A percentile compares a stretch with the other conserved stretches of the same genome.
phyloP scores from a whole-genome alignment of 2,329 filamentous ascomycete species.

The Tolypocladium cylindrosporum region DNA sequence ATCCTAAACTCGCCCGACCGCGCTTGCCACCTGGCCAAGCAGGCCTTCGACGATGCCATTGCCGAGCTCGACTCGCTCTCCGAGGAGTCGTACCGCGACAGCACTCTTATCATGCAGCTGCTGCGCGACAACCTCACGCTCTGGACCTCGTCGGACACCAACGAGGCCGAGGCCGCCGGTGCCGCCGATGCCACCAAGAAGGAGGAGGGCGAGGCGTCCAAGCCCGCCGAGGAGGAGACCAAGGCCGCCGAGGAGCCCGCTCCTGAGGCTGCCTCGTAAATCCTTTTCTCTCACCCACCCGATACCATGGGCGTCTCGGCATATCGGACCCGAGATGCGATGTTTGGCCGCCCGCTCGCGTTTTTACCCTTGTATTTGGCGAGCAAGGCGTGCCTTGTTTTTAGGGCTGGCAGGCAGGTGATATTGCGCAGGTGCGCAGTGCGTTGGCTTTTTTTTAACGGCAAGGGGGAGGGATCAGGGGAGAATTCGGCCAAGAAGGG shows the following conservation, averaged over 20 bases:
- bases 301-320: conserved; percentile 29
- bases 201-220: conserved; percentile 43
- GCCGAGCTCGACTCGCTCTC: conserved; percentile 96
- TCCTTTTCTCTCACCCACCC: conserved; percentile 14
- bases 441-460: conserved; percentile 20
- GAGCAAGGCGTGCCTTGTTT: conserved; percentile 15
- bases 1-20: conserved; percentile 96
- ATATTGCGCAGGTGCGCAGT: conserved; percentile 20
- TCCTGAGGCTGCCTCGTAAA: conserved; percentile 44
- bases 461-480: conserved; percentile 24
- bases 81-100: conserved; percentile 97
- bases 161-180: conserved; percentile 60
- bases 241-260: conserved; percentile 30
- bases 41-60: conserved; percentile 97
- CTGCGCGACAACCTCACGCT: conserved; percentile 96
- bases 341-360: conserved; percentile 14
- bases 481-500: conserved; percentile 28
- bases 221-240: conserved; percentile 31
- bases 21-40: conserved; percentile 97
- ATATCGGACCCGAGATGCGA: conserved; percentile 23
- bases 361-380: conserved; percentile 7
- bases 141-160: conserved; percentile 90
- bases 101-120: conserved; percentile 98
- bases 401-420: conserved; percentile 25
- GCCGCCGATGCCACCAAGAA: conserved; percentile 40